Percentiles rank a stretch among this genome's conserved stretches.
phyloP scores from a whole-genome alignment of 176 grass and related monocot species.

The Musa itinerans region DNA sequence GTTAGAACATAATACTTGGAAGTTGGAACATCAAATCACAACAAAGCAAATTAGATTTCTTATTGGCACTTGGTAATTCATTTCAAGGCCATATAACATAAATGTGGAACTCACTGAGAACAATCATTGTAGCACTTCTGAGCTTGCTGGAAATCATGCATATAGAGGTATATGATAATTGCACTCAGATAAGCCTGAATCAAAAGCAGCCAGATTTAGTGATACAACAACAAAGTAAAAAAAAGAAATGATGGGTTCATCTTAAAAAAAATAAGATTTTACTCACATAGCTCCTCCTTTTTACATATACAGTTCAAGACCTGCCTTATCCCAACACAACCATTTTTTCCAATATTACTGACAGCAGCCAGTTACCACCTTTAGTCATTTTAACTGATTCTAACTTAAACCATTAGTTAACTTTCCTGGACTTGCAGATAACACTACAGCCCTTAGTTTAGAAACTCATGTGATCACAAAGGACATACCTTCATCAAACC shows the following conservation, averaged over 20 bases:
- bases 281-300: too few relatives aligned
- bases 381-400: not conserved
- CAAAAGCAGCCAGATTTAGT: slow-evolving; percentile 3
- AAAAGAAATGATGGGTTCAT: not conserved
- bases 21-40: not conserved
- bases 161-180: slow-evolving; percentile 85
- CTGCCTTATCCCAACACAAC: too few relatives aligned
- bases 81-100: slow-evolving; percentile 1
- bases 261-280: not conserved
- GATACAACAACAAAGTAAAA: not conserved
- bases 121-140: slow-evolving; percentile 99
- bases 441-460: too few relatives aligned
- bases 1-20: not conserved
- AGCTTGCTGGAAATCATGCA: slow-evolving; percentile 95
- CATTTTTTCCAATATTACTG: too few relatives aligned
- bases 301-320: too few relatives aligned
- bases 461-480: too few relatives aligned
- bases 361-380: not conserved
- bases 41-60: slow-evolving; percentile 6
- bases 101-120: slow-evolving; percentile 59
- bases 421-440: too few relatives aligned
- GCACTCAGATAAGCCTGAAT: slow-evolving; percentile 91
- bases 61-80: not conserved
- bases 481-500: too few relatives aligned
- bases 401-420: too few relatives aligned